Conservation (phyloP, 2,329 filamentous ascomycete genomes). For the Ascochyta rabiei region DNA sequence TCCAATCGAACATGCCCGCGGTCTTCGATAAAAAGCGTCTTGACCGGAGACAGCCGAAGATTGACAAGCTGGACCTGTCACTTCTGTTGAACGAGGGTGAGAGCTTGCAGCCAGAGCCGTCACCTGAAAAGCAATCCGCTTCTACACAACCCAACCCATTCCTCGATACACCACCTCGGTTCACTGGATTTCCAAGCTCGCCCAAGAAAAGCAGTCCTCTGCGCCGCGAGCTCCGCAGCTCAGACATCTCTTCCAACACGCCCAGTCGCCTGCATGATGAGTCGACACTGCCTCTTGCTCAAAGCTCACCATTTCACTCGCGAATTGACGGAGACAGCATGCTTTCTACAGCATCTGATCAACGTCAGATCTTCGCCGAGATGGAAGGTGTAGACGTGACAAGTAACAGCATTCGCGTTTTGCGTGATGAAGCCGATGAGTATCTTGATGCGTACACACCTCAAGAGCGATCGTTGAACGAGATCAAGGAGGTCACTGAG, state of each 20-base stretch:
- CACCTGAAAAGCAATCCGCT: slow-evolving; percentile 24
- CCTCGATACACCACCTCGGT: slow-evolving; percentile 39
- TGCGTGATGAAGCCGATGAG: slow-evolving; percentile 43
- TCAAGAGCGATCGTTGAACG: slow-evolving; percentile 39
- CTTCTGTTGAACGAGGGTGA: slow-evolving; percentile 40
- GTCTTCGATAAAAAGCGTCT: slow-evolving; percentile 33
- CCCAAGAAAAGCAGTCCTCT: slow-evolving; percentile 46
- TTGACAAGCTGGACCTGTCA: slow-evolving; percentile 40
- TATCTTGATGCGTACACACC: slow-evolving; percentile 43
- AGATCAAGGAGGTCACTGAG: slow-evolving; percentile 46
- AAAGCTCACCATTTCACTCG: slow-evolving; percentile 45
- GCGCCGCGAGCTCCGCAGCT: slow-evolving; percentile 35
- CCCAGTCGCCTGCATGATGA: slow-evolving; percentile 31
- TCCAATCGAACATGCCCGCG: slow-evolving; percentile 40
- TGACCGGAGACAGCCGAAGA: slow-evolving; percentile 30
- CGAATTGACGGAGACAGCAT: slow-evolving; percentile 34
- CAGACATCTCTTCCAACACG: slow-evolving; percentile 33
- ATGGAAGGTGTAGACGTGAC: slow-evolving; percentile 36
- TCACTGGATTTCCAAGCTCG: slow-evolving; percentile 32
- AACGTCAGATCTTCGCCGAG: slow-evolving; percentile 39
- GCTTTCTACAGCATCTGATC: slow-evolving; percentile 38
- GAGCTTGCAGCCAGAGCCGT: slow-evolving; percentile 40
- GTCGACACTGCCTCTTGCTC: slow-evolving; percentile 36
- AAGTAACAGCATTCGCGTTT: slow-evolving; percentile 34
- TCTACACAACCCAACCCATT: slow-evolving; percentile 36